These are phyloP conservation scores for Taiozyma onychis DNA, from an alignment of 1,139 yeast genomes.

Conservation along the genomic window DNA sequence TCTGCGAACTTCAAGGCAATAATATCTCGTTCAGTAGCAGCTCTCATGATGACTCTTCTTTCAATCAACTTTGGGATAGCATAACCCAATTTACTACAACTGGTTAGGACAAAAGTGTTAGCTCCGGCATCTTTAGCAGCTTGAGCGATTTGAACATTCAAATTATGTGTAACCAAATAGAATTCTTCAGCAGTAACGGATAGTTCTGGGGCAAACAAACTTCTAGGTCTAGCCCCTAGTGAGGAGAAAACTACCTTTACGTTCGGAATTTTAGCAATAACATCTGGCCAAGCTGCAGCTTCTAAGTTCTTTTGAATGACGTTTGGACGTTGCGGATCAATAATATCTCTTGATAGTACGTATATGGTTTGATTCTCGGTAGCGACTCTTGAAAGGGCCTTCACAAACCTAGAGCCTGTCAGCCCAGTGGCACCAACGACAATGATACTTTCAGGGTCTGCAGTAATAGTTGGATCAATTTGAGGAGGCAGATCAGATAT, in stretches of 20 bases:
- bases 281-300: conserved; percentile 7
- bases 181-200: conserved; percentile 1
- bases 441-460: conserved; percentile 6
- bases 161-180: conserved; percentile 9
- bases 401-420: conserved; percentile 12
- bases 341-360: conserved; percentile 9
- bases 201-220: not conserved
- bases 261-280: conserved; percentile 10
- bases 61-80: conserved; percentile 5
- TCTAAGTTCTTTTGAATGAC: conserved; percentile 7
- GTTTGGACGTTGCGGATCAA: conserved; percentile 6
- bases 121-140: conserved; percentile 9
- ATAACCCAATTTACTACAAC: conserved; percentile 5
- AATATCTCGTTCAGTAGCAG: conserved; percentile 10
- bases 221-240: conserved; percentile 6
- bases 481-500: not conserved
- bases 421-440: conserved; percentile 17
- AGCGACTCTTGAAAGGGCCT: conserved; percentile 5
- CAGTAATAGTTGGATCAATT: not conserved
- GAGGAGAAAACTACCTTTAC: conserved; percentile 12
- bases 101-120: conserved; percentile 7
- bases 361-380: conserved; percentile 5
- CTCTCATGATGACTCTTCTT: conserved; percentile 8
- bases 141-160: conserved; percentile 9
- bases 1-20: conserved; percentile 5